These are phyloP conservation scores for Chytridium lagenaria DNA, from an alignment of 371 early-diverging fungal species.

Conservation along the genomic window DNA sequence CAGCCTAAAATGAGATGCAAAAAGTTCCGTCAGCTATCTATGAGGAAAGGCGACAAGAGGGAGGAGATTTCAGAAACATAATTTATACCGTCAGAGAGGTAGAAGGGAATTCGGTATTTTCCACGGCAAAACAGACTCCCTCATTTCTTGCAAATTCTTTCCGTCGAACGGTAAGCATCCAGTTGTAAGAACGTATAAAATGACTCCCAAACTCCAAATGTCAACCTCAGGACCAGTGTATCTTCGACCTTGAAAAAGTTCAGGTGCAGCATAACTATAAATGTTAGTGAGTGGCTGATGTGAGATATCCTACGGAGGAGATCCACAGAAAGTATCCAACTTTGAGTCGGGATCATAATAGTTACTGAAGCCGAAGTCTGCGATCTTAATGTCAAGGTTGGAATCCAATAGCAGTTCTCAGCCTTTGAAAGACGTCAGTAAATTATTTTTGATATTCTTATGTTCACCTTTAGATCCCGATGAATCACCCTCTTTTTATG, in stretches of 20 bases:
- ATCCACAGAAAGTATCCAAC: slow-evolving; percentile 76
- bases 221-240: slow-evolving; percentile 79
- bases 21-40: no score
- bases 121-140: slow-evolving; percentile 70
- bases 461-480: slow-evolving; percentile 71
- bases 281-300: neutral
- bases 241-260: slow-evolving; percentile 70
- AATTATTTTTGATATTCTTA: neutral
- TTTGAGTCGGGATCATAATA: slow-evolving; percentile 70
- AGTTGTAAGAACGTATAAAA: slow-evolving; percentile 85
- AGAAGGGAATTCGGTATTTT: slow-evolving; percentile 67
- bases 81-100: slow-evolving; percentile 59
- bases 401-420: slow-evolving; percentile 66
- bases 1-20: slow-evolving; percentile 52
- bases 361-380: slow-evolving; percentile 79
- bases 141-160: slow-evolving; percentile 67
- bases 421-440: slow-evolving; percentile 59
- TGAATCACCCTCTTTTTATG: slow-evolving; percentile 72
- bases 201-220: slow-evolving; percentile 82
- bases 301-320: slow-evolving; percentile 54
- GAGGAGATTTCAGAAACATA: no score
- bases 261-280: slow-evolving; percentile 73
- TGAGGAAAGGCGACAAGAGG: neutral
- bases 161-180: slow-evolving; percentile 90
- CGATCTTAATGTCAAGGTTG: slow-evolving; percentile 69